A percentile compares a stretch with the other conserved stretches of the same genome.
These are phyloP conservation scores for Psilocybe subaeruginosa DNA, from an alignment of 768 basidiomycete genomes.

Conservation along the genomic window DNA sequence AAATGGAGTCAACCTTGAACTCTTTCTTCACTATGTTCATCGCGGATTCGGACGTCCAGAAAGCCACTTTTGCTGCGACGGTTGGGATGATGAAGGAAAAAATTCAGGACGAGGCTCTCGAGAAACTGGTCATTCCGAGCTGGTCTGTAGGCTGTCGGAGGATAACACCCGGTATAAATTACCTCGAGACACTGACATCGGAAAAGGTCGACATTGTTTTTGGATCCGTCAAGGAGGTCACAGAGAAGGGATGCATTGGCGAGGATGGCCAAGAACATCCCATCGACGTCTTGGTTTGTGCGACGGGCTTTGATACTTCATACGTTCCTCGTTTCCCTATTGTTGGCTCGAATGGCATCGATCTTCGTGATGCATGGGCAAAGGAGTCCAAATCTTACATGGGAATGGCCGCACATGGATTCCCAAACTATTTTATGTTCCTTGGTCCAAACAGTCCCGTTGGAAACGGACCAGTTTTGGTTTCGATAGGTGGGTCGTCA, in stretches of 20 bases:
- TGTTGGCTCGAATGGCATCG: conserved; percentile 27
- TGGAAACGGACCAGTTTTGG: conserved; percentile 36
- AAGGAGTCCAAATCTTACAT: conserved; percentile 34
- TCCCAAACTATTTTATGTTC: conserved; percentile 37
- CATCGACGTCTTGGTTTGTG: conserved; percentile 37
- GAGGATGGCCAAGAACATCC: conserved; percentile 32
- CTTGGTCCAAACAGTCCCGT: conserved; percentile 37
- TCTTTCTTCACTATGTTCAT: conserved; percentile 32
- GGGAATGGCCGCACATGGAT: conserved; percentile 32
- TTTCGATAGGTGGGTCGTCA: conserved; percentile 27
- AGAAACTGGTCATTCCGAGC: conserved; percentile 36
- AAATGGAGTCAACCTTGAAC: conserved; percentile 40
- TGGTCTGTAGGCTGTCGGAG: conserved; percentile 36
- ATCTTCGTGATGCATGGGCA: conserved; percentile 34
- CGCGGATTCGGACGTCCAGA: conserved; percentile 34
- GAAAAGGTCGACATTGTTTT: conserved; percentile 34
- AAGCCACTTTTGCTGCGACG: conserved; percentile 25
- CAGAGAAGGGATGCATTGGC: conserved; percentile 30
- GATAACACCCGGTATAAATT: conserved; percentile 38
- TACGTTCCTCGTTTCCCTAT: conserved; percentile 35
- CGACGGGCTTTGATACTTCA: conserved; percentile 39
- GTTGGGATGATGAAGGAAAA: conserved; percentile 41
- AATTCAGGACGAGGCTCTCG: conserved; percentile 43
- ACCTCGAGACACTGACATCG: conserved; percentile 34
- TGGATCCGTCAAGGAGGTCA: conserved; percentile 32